Evolutionary conservation across 805 yeast genomes (phyloP), one percentile per base, ranked within the genome.

Genomic region (Candida pseudofarinosa): DNA sequence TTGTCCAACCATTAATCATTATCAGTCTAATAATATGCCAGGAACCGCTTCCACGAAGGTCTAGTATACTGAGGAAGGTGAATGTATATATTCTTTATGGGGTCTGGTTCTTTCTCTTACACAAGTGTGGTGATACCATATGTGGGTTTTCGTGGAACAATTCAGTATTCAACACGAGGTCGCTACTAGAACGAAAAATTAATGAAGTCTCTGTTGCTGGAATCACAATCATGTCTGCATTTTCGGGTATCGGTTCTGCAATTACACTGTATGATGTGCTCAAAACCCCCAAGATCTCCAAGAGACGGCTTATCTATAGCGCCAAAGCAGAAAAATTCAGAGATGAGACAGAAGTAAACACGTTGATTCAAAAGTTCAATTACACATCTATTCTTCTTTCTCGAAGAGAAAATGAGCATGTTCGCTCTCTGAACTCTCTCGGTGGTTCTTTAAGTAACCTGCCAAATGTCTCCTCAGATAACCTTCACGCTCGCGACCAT

Each of bases 161-260:
- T 42, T 39, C 42, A 33, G 51, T 47, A 19, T 41, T 47, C 17
- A 44, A 50, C 32, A 39, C 55, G 12, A 52, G 58, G 23, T 53
- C 67, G 17, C 46, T 67, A n/a, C 48, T 71, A n/a, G 70, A 71
- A 37, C 56, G 59, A 15, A 72, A 76, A 41, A 62, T 77, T 35
- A 71, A 68, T 47, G 74, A 76, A 49, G 51, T 77, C 23, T 65
- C 74, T 3, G 54, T 77, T 35, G 60, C 73, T 19, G 83, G 83
- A 0, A 70, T 77, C 23, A 63, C 76, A n/a, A 66, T 73, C 39
- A 63, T 77, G 40, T 76, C 80, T 0, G 48, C 73, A 1, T 57
- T 77, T 15, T 75, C 78, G 8, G 82, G 82, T 2, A 65, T 77
- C 35, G 82, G 81, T 1, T 71, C 77, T 4, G 58, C 73, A 12